These are phyloP conservation scores for Acarospora socialis DNA, from an alignment of 2,329 filamentous ascomycete species.

Conservation along the genomic window DNA sequence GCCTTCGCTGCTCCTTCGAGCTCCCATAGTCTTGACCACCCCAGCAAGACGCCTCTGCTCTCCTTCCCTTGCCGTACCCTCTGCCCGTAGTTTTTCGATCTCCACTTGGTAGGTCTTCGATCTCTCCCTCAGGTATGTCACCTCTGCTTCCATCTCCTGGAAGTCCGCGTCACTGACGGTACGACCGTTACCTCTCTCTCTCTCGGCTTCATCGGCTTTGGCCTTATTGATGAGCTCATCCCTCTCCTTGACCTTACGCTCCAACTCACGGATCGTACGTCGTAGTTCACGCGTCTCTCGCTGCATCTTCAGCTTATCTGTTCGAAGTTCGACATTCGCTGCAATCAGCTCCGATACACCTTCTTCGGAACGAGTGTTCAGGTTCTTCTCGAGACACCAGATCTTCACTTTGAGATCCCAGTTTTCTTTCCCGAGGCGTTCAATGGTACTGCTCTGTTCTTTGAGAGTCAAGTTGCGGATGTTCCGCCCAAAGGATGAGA, in stretches of 20 bases:
- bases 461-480: conserved; percentile 75
- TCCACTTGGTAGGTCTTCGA: conserved; percentile 72
- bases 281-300: conserved; percentile 79
- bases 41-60: conserved; percentile 81
- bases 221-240: conserved; percentile 35
- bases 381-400: conserved; percentile 85
- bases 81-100: conserved; percentile 67
- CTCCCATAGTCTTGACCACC: conserved; percentile 22
- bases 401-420: conserved; percentile 96
- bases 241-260: conserved; percentile 56
- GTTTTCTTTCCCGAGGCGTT: conserved; percentile 92
- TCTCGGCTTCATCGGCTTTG: conserved; percentile 28
- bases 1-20: conserved; percentile 15
- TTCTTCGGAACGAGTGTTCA: conserved; percentile 89
- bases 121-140: conserved; percentile 69
- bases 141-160: conserved; percentile 67
- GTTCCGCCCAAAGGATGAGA: conserved; percentile 36
- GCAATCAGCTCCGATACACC: conserved; percentile 96
- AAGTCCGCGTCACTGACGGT: conserved; percentile 40
- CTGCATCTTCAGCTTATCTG: conserved; percentile 72
- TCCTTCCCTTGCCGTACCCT: conserved; percentile 62
- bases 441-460: conserved; percentile 94
- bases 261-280: conserved; percentile 69
- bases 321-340: conserved; percentile 91
- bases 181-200: conserved; percentile 37